Evolutionary conservation across 805 yeast genomes (phyloP), one percentile per base, ranked within the genome.

Genomic region (Saccharomycopsis sp.): DNA sequence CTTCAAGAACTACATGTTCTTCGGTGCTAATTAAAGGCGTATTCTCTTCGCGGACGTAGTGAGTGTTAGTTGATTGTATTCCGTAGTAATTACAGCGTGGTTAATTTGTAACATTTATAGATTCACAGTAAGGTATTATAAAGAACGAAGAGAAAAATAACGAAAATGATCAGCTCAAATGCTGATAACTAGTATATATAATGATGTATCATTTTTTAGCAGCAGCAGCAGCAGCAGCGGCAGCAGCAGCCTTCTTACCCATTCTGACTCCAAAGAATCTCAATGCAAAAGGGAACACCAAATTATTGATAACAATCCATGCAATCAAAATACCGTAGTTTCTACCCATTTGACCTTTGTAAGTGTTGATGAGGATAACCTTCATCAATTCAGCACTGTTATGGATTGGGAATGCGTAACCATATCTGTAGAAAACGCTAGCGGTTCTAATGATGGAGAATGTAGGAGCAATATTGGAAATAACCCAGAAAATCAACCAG

Each of bases 401-500:
- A 65, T 84, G 85, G 56, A 86, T 77, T 3, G 96, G 96, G 74
- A 83, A 73, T 19, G 80, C 86, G 65, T 84, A 84, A 20, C 91
- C 88, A 68, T 78, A 84, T 58, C 85, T 72, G 71, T 74, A 59
- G 52, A 69, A 66, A 2, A 3, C 34, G 54, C 60, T 64, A 53
- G 62, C 56, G 2, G 67, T 52, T 2, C 64, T 84, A 53, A 85
- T 67, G 2, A 89, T 84, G 2, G 81, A 67, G 65, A 84, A 84
- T 0, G 87, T 80, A 3, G 88, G 83, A 8, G 87, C 69, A 53
- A 85, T 76, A 68, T 86, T 86, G 20, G 72, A 54, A 56, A 84
- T 76, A 61, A 86, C 86, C 78, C 86, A 85, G 65, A 81, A 79
- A 56, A 85, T 73, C 62, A 86, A 67, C 88, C 89, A 84, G 67